These are phyloP conservation scores for Beauveria scarabaeidicola DNA, from an alignment of 2,329 filamentous ascomycete genomes.

Conservation along the genomic window DNA sequence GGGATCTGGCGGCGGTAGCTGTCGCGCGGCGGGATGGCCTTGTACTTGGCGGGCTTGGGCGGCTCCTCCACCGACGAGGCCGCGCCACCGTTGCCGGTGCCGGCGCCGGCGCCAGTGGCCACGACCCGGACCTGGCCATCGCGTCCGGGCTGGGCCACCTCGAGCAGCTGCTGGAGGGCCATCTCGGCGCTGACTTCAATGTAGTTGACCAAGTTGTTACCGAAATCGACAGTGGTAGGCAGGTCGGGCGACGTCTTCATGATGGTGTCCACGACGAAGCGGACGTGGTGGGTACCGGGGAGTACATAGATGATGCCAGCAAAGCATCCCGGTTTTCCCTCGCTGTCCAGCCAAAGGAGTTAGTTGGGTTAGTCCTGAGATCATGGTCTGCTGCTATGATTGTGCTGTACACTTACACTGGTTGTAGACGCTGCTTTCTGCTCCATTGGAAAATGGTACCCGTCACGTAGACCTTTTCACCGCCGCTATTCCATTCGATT, in stretches of 20 bases:
- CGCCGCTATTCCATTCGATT: constrained; percentile 76
- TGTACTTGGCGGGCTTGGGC: constrained; percentile 34
- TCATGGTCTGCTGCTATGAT: constrained; percentile 2
- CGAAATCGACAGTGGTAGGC: constrained; percentile 94
- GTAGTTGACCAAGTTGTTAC: constrained; percentile 97
- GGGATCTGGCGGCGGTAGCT: constrained; percentile 70
- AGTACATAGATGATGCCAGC: constrained; percentile 74
- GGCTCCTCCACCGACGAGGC: constrained; percentile 31
- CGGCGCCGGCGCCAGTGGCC: constrained; percentile 16
- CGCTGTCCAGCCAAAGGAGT: constrained; percentile 26
- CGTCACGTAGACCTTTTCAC: constrained; percentile 90
- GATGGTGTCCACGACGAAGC: constrained; percentile 89
- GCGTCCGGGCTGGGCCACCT: constrained; percentile 19
- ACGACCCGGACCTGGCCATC: constrained; percentile 25
- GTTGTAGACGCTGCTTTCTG: constrained; percentile 79
- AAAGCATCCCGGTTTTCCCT: constrained; percentile 54
- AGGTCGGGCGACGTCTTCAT: constrained; percentile 83
- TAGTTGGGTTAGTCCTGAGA: constrained; percentile 14
- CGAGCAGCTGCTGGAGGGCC: constrained; percentile 32
- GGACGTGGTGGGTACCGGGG: constrained; percentile 91
- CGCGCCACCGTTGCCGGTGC: constrained; percentile 15
- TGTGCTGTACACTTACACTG: constrained; percentile 55
- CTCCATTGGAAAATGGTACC: constrained; percentile 98
- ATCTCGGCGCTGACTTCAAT: constrained; percentile 84
- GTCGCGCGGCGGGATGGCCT: constrained; percentile 44